Evolutionary conservation across 2,329 filamentous ascomycete genomes (phyloP).

Genomic region (Xylariaceae sp.): DNA sequence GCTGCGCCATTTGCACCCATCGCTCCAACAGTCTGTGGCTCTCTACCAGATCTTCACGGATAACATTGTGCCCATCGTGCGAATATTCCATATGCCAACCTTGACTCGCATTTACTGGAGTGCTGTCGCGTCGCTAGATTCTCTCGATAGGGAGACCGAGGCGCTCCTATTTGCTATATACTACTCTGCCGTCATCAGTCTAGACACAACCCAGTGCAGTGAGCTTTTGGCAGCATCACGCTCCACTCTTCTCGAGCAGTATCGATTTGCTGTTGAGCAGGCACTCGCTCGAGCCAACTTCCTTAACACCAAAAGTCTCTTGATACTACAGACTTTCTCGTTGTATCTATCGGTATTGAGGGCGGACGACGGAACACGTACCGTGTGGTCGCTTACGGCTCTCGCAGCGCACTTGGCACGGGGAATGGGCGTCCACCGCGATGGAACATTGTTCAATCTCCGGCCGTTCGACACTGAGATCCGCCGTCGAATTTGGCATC

Average conservation of each 20-base stretch:
- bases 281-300: slow-evolving; percentile 60
- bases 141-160: slow-evolving; percentile 46
- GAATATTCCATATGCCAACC: slow-evolving; percentile 30
- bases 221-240: slow-evolving; percentile 49
- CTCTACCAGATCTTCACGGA: slow-evolving; percentile 25
- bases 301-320: slow-evolving; percentile 56
- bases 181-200: slow-evolving; percentile 52
- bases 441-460: slow-evolving; percentile 44
- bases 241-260: slow-evolving; percentile 44
- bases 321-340: slow-evolving; percentile 59
- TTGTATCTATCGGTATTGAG: slow-evolving; percentile 56
- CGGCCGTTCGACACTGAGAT: slow-evolving; percentile 48
- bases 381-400: slow-evolving; percentile 35
- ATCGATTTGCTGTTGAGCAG: slow-evolving; percentile 61
- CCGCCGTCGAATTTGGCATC: slow-evolving; percentile 49
- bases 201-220: slow-evolving; percentile 43
- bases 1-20: slow-evolving; percentile 21
- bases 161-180: slow-evolving; percentile 60
- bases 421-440: slow-evolving; percentile 45
- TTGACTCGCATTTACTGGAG: slow-evolving; percentile 24
- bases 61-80: slow-evolving; percentile 25
- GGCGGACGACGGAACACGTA: slow-evolving; percentile 37
- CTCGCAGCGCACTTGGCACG: slow-evolving; percentile 30
- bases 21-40: slow-evolving; percentile 19
- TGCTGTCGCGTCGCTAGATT: slow-evolving; percentile 16